These are phyloP conservation scores for Carex pumila DNA, from an alignment of 176 grass and related monocot genomes.

Conservation along the genomic window DNA sequence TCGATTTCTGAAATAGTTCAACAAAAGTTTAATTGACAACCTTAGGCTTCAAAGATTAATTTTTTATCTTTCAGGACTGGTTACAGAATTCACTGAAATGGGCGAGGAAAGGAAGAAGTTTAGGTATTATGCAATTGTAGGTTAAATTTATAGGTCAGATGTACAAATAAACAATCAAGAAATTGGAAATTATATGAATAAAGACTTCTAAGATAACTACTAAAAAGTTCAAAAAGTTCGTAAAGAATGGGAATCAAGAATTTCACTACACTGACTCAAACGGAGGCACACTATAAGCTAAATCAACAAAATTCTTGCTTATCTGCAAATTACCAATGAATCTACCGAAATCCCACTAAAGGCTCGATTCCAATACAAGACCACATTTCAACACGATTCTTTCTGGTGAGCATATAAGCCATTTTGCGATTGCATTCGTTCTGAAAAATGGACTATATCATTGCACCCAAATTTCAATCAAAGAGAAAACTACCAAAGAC, in stretches of 20 bases:
- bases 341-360: background rate
- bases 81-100: background rate
- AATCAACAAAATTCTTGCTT: conserved; percentile 1
- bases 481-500: background rate
- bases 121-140: background rate
- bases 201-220: background rate
- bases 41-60: background rate
- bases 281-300: background rate
- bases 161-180: background rate
- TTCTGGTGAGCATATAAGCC: background rate
- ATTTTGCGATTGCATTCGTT: background rate
- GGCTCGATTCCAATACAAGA: background rate
- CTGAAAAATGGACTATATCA: background rate
- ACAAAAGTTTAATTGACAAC: background rate
- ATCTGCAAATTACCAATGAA: background rate
- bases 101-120: background rate
- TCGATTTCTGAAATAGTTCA: conserved; percentile 3
- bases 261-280: background rate
- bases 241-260: background rate
- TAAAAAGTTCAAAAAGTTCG: background rate
- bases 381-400: background rate
- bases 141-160: background rate
- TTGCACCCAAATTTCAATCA: background rate
- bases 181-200: background rate
- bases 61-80: background rate